Percentiles rank a stretch among this genome's conserved stretches.
Evolutionary conservation across 164 flowering plant species (phyloP).

Genomic region (Magnolia changhungtana): DNA sequence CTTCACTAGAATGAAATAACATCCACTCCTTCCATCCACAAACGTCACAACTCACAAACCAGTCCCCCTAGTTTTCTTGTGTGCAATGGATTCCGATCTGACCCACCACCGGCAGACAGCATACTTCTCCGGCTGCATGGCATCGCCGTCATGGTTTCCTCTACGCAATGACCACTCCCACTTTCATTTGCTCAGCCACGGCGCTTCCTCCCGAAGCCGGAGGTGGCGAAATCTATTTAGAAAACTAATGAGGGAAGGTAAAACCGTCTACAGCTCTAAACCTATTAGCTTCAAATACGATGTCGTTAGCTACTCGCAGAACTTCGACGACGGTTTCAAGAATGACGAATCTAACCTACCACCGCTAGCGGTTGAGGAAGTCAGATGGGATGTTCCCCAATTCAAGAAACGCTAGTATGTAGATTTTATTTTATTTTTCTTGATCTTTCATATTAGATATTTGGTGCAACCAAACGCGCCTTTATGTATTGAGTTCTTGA

Average conservation of each 20-base stretch:
- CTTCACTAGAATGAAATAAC: not conserved
- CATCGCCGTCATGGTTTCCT: conserved; percentile 39
- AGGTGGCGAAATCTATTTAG: conserved; percentile 34
- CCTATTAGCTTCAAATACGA: conserved; percentile 50
- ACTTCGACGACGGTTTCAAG: conserved; percentile 53
- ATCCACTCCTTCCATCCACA: not conserved
- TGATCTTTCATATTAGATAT: too few species aligned
- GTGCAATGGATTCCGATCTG: conserved; percentile 6
- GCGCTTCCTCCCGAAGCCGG: conserved; percentile 14
- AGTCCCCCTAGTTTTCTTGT: not conserved
- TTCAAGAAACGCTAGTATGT: too few species aligned
- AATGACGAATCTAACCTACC: conserved; percentile 14
- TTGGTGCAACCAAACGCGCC: too few species aligned
- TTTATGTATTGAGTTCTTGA: too few species aligned
- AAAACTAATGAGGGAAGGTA: conserved; percentile 43
- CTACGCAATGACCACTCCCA: conserved; percentile 37
- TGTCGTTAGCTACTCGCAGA: conserved; percentile 61
- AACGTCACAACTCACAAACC: not conserved
- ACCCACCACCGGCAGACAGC: conserved; percentile 24
- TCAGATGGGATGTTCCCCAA: not conserved
- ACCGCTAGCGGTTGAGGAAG: not conserved
- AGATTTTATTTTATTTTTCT: too few species aligned
- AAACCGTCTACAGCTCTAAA: conserved; percentile 29
- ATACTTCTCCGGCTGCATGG: conserved; percentile 34
- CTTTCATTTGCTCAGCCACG: conserved; percentile 7